Evolutionary conservation across 192 early-diverging fungal genomes (phyloP).

Genomic region (Coemansia sp.): DNA sequence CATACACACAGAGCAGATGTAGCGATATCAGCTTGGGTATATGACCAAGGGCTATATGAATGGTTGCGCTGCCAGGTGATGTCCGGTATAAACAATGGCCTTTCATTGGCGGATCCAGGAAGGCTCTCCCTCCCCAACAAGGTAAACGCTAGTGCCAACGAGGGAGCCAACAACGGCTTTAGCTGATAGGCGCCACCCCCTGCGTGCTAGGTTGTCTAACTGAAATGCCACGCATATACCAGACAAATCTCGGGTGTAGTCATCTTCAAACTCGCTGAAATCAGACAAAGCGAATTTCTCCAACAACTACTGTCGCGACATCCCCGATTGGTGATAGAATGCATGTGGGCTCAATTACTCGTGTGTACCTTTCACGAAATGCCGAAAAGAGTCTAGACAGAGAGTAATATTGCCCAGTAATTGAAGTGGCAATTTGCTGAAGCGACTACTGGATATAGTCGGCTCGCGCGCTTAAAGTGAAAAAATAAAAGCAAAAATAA

Average conservation of each 20-base stretch:
- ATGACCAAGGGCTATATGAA: neutral
- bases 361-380: conserved; percentile 12
- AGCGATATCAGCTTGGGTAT: neutral
- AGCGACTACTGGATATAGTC: neutral
- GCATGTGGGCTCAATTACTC: neutral
- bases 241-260: neutral
- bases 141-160: neutral
- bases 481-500: conserved; percentile 1
- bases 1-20: conserved; percentile 4
- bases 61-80: neutral
- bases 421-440: neutral
- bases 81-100: conserved; percentile 10
- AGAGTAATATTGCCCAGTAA: neutral
- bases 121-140: conserved; percentile 7
- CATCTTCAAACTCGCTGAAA: conserved; percentile 4
- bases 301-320: neutral
- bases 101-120: neutral
- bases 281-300: neutral
- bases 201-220: neutral
- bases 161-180: neutral
- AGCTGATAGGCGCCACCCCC: conserved; percentile 1
- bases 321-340: neutral
- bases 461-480: neutral
- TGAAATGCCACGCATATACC: neutral
- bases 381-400: neutral